Percentiles rank a stretch among this genome's conserved stretches.
These are phyloP conservation scores for Ustilago crameri DNA, from an alignment of 1,284 basidiomycete genomes.

Conservation along the genomic window DNA sequence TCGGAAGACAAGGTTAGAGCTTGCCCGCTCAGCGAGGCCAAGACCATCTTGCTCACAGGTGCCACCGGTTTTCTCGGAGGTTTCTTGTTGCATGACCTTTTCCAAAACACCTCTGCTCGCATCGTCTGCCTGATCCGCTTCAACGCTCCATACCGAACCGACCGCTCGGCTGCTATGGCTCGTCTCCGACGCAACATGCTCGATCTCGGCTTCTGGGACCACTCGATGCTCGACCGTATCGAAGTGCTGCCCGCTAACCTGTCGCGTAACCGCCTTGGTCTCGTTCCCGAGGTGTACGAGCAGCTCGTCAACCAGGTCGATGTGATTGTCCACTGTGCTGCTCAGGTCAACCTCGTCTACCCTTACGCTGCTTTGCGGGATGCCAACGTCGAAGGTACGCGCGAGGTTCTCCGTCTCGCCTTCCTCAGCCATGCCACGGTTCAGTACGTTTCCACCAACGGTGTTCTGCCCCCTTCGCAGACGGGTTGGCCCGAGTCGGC, in stretches of 20 bases:
- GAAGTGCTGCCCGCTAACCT: slow-evolving; percentile 65
- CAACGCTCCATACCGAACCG: slow-evolving; percentile 56
- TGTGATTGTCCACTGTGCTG: slow-evolving; percentile 66
- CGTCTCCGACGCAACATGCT: slow-evolving; percentile 66
- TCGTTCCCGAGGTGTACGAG: slow-evolving; percentile 53
- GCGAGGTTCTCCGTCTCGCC: slow-evolving; percentile 68
- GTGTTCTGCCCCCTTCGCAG: slow-evolving; percentile 63
- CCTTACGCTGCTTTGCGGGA: slow-evolving; percentile 67
- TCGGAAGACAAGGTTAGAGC: slow-evolving; percentile 15
- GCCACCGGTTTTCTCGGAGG: slow-evolving; percentile 68
- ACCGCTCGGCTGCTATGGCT: slow-evolving; percentile 64
- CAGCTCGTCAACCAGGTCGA: slow-evolving; percentile 58
- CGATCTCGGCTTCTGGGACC: slow-evolving; percentile 66
- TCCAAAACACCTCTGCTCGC: slow-evolving; percentile 61
- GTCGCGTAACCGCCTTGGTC: slow-evolving; percentile 60
- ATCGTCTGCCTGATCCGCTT: slow-evolving; percentile 68
- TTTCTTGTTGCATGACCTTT: slow-evolving; percentile 63
- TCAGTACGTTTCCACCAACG: slow-evolving; percentile 68
- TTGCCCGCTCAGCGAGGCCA: slow-evolving; percentile 51
- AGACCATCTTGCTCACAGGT: slow-evolving; percentile 66
- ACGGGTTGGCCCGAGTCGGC: slow-evolving; percentile 62
- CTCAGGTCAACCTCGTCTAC: slow-evolving; percentile 68
- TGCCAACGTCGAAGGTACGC: slow-evolving; percentile 67
- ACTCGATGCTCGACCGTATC: slow-evolving; percentile 63
- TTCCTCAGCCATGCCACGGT: slow-evolving; percentile 64